phyloP scores from a whole-genome alignment of 148 eudicot species.

The Chenopodium quinoa region DNA sequence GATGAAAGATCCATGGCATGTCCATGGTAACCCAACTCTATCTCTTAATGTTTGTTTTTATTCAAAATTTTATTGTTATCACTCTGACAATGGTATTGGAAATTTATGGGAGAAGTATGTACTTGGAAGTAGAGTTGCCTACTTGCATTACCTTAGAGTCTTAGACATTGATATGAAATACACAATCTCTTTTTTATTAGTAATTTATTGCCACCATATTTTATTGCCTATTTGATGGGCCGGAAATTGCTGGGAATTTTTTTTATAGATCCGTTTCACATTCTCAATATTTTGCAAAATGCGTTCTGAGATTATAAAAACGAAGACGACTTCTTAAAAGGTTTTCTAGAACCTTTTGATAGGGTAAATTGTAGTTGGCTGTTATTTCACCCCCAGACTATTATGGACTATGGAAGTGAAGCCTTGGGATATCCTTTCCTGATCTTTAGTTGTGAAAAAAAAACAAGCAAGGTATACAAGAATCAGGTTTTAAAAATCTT shows the following conservation, averaged over 20 bases:
- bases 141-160: background rate
- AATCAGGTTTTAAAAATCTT: background rate
- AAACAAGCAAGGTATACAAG: background rate
- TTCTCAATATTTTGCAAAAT: background rate
- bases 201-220: background rate
- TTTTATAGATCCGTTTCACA: background rate
- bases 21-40: background rate
- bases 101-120: background rate
- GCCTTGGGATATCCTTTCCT: background rate
- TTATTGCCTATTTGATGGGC: background rate
- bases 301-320: background rate
- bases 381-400: background rate
- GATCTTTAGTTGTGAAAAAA: too few relatives aligned
- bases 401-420: background rate
- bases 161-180: background rate
- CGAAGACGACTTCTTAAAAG: background rate
- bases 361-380: background rate
- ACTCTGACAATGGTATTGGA: background rate
- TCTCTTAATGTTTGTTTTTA: background rate
- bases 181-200: background rate
- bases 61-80: background rate
- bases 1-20: background rate
- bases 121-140: background rate
- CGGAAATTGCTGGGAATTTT: background rate
- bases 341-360: background rate